A percentile compares a stretch with the other conserved stretches of the same genome.
phyloP scores from a whole-genome alignment of 192 early-diverging fungal genomes.

The Podila clonocystis region DNA sequence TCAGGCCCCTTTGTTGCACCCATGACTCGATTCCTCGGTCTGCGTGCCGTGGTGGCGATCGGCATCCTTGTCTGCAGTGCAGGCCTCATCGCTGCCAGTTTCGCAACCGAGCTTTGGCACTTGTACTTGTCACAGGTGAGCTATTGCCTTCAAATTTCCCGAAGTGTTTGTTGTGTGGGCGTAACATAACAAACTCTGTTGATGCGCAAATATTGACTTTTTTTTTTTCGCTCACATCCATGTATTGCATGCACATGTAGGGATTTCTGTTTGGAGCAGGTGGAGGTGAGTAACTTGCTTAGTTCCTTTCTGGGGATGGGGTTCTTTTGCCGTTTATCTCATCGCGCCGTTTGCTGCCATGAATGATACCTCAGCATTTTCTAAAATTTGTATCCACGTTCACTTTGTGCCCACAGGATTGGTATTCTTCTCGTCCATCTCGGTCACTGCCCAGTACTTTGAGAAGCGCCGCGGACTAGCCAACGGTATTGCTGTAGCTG shows the following conservation, averaged over 20 bases:
- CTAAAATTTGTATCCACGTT: too few species aligned
- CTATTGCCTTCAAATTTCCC: not conserved
- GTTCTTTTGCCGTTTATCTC: not conserved
- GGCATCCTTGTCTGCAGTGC: conserved; percentile 55
- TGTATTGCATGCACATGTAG: not conserved
- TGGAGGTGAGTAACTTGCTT: conserved; percentile 1
- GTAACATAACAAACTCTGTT: too few species aligned
- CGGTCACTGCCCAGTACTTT: conserved; percentile 74
- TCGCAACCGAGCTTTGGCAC: conserved; percentile 54
- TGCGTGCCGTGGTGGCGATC: conserved; percentile 30
- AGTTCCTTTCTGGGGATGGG: not conserved
- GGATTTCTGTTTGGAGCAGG: conserved; percentile 12
- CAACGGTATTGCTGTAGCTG: conserved; percentile 73
- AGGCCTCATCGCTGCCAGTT: conserved; percentile 69
- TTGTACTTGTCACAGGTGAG: conserved; percentile 14
- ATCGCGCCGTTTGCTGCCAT: not conserved
- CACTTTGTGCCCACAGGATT: conserved; percentile 39
- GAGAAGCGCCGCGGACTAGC: conserved; percentile 68
- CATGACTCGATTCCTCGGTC: conserved; percentile 36
- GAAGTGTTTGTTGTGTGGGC: not conserved
- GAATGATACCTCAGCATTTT: not conserved
- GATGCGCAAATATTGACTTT: too few species aligned
- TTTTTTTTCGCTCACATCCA: too few species aligned
- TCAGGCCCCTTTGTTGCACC: conserved; percentile 51
- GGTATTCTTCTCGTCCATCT: conserved; percentile 70